These are phyloP conservation scores for Debaryomyces fabryi DNA, from an alignment of 1,139 yeast genomes.

Conservation along the genomic window DNA sequence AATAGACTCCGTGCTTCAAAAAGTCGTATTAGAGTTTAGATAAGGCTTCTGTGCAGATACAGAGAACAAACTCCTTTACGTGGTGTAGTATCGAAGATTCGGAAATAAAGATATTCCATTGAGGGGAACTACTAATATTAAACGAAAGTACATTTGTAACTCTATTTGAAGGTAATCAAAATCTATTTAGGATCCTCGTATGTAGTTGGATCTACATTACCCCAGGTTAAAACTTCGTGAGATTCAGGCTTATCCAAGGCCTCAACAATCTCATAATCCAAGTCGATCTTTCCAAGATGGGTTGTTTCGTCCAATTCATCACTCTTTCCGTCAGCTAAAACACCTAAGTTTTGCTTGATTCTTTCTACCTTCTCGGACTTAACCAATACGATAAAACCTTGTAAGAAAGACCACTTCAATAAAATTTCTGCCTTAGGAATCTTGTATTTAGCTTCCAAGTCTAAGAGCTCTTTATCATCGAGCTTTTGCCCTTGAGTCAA, in stretches of 20 bases:
- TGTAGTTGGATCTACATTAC: conserved; percentile 23
- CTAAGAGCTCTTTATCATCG: conserved; percentile 50
- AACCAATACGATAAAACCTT: conserved; percentile 73
- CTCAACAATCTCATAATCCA: conserved; percentile 33
- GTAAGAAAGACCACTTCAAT: conserved; percentile 43
- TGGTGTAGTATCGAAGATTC: background rate
- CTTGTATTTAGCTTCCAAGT: conserved; percentile 27
- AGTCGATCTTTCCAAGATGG: conserved; percentile 36
- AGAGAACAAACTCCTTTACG: background rate
- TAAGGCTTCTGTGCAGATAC: background rate
- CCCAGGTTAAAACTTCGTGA: conserved; percentile 33
- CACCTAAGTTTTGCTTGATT: conserved; percentile 36
- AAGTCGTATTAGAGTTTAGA: background rate
- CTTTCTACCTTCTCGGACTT: conserved; percentile 61
- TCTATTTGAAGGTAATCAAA: background rate
- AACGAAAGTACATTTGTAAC: background rate
- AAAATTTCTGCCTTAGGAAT: conserved; percentile 32
- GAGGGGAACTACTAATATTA: background rate
- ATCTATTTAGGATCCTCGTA: conserved; percentile 8
- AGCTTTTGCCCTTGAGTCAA: conserved; percentile 62
- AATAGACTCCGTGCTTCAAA: too few species aligned
- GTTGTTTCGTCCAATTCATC: conserved; percentile 28
- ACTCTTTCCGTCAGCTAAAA: conserved; percentile 33
- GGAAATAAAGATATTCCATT: background rate
- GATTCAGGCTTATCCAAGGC: conserved; percentile 39